phyloP scores from a whole-genome alignment of 1,284 basidiomycete species.

The Cryptococcus sp. region DNA sequence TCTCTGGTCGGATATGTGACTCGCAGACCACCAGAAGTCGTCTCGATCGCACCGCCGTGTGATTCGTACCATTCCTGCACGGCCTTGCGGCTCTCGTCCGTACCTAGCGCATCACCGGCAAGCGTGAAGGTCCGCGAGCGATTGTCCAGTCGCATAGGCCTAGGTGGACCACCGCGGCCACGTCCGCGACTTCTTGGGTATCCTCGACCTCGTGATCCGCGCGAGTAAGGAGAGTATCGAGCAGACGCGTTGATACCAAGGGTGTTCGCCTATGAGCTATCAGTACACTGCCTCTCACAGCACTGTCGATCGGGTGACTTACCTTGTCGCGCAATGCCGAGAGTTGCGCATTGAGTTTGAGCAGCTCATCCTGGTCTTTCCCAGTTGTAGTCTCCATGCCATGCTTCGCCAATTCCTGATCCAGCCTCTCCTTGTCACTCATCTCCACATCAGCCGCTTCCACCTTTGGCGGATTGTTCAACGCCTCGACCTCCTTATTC shows the following conservation, averaged over 20 bases:
- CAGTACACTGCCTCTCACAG: slow-evolving; percentile 2
- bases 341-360: slow-evolving; percentile 44
- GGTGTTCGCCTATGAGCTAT: slow-evolving; percentile 31
- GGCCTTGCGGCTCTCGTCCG: slow-evolving; percentile 57
- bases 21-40: slow-evolving; percentile 29
- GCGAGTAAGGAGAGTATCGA: slow-evolving; percentile 61
- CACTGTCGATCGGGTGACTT: slow-evolving; percentile 58
- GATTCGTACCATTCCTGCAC: slow-evolving; percentile 83
- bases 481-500: slow-evolving; percentile 72
- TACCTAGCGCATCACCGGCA: slow-evolving; percentile 61
- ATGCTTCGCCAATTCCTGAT: slow-evolving; percentile 68
- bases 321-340: slow-evolving; percentile 60
- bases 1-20: slow-evolving; percentile 47
- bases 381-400: slow-evolving; percentile 57
- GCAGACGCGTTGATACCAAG: slow-evolving; percentile 45
- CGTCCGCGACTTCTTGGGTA: slow-evolving; percentile 59
- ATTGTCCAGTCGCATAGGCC: slow-evolving; percentile 81
- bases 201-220: slow-evolving; percentile 64
- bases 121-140: slow-evolving; percentile 78
- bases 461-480: slow-evolving; percentile 45
- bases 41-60: slow-evolving; percentile 43
- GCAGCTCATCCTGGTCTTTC: slow-evolving; percentile 55
- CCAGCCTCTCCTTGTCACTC: slow-evolving; percentile 42
- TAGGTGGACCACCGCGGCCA: slow-evolving; percentile 59
- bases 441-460: slow-evolving; percentile 43